phyloP scores from a whole-genome alignment of 1,139 yeast genomes.

The Saccharomyces uvarum region DNA sequence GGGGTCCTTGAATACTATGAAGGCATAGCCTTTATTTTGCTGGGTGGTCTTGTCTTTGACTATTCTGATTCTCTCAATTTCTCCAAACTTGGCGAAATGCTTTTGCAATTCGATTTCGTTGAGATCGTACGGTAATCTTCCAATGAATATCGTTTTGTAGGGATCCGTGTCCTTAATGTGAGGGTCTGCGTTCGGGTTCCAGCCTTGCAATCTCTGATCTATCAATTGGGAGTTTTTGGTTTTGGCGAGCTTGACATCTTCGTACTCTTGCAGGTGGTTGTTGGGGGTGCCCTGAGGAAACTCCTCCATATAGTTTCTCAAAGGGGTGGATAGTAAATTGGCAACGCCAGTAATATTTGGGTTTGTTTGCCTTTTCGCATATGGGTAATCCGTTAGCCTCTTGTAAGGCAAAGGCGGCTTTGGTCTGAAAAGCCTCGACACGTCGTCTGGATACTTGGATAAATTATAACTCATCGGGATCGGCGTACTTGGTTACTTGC shows the following conservation, averaged over 20 bases:
- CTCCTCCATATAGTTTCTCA: conserved; percentile 13
- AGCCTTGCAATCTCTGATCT: conserved; percentile 34
- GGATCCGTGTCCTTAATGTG: conserved; percentile 64
- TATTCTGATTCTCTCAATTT: conserved; percentile 55
- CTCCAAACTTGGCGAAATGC: conserved; percentile 59
- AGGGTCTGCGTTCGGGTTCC: conserved; percentile 54
- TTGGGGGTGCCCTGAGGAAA: conserved; percentile 20
- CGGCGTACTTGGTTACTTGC: background rate
- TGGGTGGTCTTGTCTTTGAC: conserved; percentile 31
- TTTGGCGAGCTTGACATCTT: conserved; percentile 32
- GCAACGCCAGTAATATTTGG: conserved; percentile 47
- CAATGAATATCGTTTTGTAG: conserved; percentile 67
- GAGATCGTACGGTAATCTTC: conserved; percentile 57
- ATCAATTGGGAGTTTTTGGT: conserved; percentile 14
- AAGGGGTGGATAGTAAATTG: conserved; percentile 4
- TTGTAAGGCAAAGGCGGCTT: conserved; percentile 56
- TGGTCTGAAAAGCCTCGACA: conserved; percentile 61
- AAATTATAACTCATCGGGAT: conserved; percentile 12
- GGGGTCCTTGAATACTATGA: conserved; percentile 53
- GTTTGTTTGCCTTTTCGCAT: conserved; percentile 43
- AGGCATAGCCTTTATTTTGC: conserved; percentile 65
- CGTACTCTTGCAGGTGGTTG: conserved; percentile 33
- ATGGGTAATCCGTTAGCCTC: conserved; percentile 49
- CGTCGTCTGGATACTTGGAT: conserved; percentile 54
- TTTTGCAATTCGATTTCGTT: conserved; percentile 64